Base-by-base conservation (phyloP, 2,329 filamentous ascomycete genomes). In the Fusarium fujikuroi region DNA sequence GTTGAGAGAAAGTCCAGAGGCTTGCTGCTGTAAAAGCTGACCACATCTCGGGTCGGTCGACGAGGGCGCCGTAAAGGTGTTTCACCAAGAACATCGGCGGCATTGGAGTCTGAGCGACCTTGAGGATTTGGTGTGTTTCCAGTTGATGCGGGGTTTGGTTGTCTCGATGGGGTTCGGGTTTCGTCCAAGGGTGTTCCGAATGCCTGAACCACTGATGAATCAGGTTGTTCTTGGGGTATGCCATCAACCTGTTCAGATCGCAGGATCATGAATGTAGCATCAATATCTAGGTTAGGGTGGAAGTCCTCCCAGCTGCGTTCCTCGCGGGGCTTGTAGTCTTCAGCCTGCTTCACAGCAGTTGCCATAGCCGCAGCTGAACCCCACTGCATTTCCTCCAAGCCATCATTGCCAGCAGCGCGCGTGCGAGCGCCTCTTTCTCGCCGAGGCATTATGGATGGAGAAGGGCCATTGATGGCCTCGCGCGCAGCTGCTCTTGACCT, bases 261-360 rank as follows among this genome's bases (percentile, higher is more conserved):
- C 79, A 95, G 95, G 6, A 97, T 87, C 75, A 92, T 90, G 73
- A 98, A 92, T 8, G 89, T 90, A 18, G 88, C 88, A 63, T 97
- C 94, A 54, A 98, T 95, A 83, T 98, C 95, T 59, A 99, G 89
- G 77, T 98, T 94, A 0, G 94, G 95, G 82, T 99, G 96, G 74
- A 98, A 98, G 81, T 99, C 96, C 79, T 98, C 95, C 95, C 95
- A 99, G 59, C 94, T 94, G 71, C 95, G 91, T 84, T 99, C 96
- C 83, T 99, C 96, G 79, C 96, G 89, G 37, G 96, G 96, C 81
- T 99, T 99, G 84, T 98, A 98, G 57, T 95, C 95, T 85, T 98
- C 96, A 77, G 91, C 95, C 80, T 97, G 95, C 75, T 94, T 93
- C 66, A 96, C 92, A 8, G 93, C 92, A 10, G 94, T 95, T 57